Conservation (phyloP, 2,329 filamentous ascomycete species). For the Juglanconis sp. region DNA sequence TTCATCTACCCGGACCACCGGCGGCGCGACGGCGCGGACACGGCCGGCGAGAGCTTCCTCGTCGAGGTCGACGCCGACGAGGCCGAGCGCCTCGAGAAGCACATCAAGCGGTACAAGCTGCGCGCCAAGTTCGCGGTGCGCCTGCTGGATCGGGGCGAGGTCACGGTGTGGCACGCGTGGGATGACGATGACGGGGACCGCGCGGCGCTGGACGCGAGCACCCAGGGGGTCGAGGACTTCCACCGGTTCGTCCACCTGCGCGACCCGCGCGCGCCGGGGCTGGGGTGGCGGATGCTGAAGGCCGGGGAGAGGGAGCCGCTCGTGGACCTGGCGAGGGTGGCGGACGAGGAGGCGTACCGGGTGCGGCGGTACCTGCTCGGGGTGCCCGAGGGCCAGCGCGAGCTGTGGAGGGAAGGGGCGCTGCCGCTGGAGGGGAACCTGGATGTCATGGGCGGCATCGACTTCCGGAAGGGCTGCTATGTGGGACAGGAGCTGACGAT, state of each 20-base stretch:
- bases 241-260: constrained; percentile 11
- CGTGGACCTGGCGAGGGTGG: constrained; percentile 36
- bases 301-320: constrained; percentile 28
- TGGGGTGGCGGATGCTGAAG: constrained; percentile 37
- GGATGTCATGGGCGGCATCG: constrained; percentile 79
- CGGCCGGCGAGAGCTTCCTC: constrained; percentile 56
- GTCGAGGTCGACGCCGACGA: constrained; percentile 78
- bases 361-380: constrained; percentile 76
- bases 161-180: constrained; percentile 73
- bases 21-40: constrained; percentile 19
- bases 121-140: constrained; percentile 73
- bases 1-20: constrained; percentile 71
- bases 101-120: constrained; percentile 83
- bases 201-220: constrained; percentile 24
- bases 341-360: constrained; percentile 61
- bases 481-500: constrained; percentile 96
- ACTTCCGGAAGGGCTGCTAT: constrained; percentile 96
- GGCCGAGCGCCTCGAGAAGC: constrained; percentile 59
- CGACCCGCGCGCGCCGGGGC: constrained; percentile 41
- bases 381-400: constrained; percentile 78
- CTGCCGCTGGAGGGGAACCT: constrained; percentile 88
- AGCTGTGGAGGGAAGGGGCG: constrained; percentile 68
- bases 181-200: constrained; percentile 41
- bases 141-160: constrained; percentile 62
- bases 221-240: background rate